A percentile compares a stretch with the other conserved stretches of the same genome.
Evolutionary conservation across 257 asterid species (phyloP).

Genomic region (Gentiana straminea): DNA sequence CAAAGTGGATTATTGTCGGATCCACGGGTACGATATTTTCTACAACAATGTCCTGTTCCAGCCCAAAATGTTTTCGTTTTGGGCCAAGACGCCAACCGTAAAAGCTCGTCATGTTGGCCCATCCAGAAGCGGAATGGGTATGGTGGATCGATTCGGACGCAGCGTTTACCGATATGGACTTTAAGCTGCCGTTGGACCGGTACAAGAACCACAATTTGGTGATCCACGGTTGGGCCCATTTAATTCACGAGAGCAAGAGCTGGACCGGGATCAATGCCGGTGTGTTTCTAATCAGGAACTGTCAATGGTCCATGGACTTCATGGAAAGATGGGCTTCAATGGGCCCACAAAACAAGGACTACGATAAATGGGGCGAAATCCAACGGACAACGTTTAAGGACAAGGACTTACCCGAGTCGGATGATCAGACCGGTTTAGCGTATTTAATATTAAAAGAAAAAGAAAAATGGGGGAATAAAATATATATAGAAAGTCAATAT

Average conservation of each 20-base stretch:
- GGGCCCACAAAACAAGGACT: conserved; percentile 22
- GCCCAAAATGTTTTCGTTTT: conserved; percentile 6
- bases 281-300: conserved; percentile 8
- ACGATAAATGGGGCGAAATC: conserved; percentile 17
- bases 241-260: conserved; percentile 11
- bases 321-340: conserved; percentile 13
- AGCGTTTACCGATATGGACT: conserved; percentile 11
- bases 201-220: conserved; percentile 10
- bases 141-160: conserved; percentile 15
- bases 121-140: conserved; percentile 15
- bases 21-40: conserved; percentile 45
- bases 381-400: conserved; percentile 15
- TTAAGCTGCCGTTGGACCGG: conserved; percentile 10
- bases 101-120: conserved; percentile 11
- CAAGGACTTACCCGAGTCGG: conserved; percentile 13
- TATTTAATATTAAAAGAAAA: conserved; percentile 16
- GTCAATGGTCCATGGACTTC: conserved; percentile 15
- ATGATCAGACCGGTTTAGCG: conserved; percentile 19
- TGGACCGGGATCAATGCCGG: conserved; percentile 12
- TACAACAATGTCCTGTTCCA: conserved; percentile 31
- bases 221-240: conserved; percentile 12
- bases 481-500: conserved; percentile 20
- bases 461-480: conserved; percentile 19
- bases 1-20: conserved; percentile 62
- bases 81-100: conserved; percentile 12